phyloP scores from a whole-genome alignment of 139 green algal genomes.

The Yamagishiella unicocca region DNA sequence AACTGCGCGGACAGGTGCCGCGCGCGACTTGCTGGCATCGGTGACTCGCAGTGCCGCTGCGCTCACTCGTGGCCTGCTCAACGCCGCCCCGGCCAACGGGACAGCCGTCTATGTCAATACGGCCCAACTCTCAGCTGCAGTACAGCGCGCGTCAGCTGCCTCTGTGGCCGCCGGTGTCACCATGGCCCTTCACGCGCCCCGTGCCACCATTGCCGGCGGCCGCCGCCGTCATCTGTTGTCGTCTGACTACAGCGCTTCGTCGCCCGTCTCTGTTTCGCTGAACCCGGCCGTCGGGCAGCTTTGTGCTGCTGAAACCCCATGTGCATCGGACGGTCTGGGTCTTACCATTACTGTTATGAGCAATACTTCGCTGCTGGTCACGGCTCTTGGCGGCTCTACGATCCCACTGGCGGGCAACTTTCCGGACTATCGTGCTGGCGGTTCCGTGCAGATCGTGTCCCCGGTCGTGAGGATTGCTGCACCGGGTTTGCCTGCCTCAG shows the following conservation, averaged over 20 bases:
- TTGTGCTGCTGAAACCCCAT: neutral
- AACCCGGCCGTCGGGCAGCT: slow-evolving; percentile 6
- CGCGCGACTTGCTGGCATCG: neutral
- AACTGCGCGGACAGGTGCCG: neutral
- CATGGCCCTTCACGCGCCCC: neutral
- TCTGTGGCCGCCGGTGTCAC: neutral
- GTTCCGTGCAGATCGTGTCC: neutral
- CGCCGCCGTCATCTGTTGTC: neutral
- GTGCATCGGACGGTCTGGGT: neutral
- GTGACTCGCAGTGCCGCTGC: neutral
- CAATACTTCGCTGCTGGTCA: neutral
- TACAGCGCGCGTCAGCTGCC: neutral
- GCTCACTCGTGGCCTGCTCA: slow-evolving; percentile 13
- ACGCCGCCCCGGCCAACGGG: neutral
- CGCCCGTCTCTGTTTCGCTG: neutral
- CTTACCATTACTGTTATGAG: neutral
- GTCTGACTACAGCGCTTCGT: neutral
- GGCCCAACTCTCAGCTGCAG: neutral
- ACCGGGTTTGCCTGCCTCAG: neutral
- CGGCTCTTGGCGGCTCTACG: slow-evolving; percentile 1
- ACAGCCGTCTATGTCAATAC: neutral
- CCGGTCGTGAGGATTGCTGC: neutral
- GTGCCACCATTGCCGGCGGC: neutral
- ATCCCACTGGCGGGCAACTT: neutral
- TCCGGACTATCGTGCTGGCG: neutral